Evolutionary conservation across 768 basidiomycete species (phyloP), one percentile per base, ranked within the genome.

Genomic region (Auriscalpium orientale): DNA sequence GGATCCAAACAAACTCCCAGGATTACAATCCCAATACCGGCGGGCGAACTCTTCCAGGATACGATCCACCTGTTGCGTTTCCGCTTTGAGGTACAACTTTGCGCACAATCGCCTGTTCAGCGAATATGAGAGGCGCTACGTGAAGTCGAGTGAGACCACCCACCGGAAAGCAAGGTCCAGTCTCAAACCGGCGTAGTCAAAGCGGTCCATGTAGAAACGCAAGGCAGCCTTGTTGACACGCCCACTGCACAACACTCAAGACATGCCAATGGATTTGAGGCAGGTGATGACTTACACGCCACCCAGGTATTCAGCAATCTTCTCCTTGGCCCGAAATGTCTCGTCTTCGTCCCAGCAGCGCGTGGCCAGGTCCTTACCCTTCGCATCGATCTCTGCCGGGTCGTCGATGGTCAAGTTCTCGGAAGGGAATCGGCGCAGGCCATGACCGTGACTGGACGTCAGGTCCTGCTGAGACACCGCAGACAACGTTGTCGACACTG

Each of bases 61-160:
- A 45, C 97, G 85, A 69, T 98, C 97, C 45, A 99, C 88, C 72
- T 98, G 95, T 66, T 99, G 97, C 0, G 95, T 95, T 70, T 99
- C 97, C 1, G 85, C 97, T 70, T 93, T 95, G 57, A 99, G 79
- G 68, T 81, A 98, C 2, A 99, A 79, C 68, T 95, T 97, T 12
- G 85, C 85, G 67, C 95, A 98, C 11, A 99, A 74, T 21, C 85
- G 85, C 58, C 95, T 94, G 62, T 16, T 2, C 10, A 40, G 20
- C 35, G 34, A 21, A n/a, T 28, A 15, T 58, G 34, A 55, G 18
- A 53, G 20, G 7, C 35, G 44, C 44, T 16, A 16, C n/a, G 47
- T 34, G 11, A n/a, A 37, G 3, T 21, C 36, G 33, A 44, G 13
- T 38, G 15, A 8, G 59, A 67, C 11, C 16, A 58, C 63, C 18